Conservation (phyloP, 768 basidiomycete genomes). For the Gloeopeniophorella convolvens region DNA sequence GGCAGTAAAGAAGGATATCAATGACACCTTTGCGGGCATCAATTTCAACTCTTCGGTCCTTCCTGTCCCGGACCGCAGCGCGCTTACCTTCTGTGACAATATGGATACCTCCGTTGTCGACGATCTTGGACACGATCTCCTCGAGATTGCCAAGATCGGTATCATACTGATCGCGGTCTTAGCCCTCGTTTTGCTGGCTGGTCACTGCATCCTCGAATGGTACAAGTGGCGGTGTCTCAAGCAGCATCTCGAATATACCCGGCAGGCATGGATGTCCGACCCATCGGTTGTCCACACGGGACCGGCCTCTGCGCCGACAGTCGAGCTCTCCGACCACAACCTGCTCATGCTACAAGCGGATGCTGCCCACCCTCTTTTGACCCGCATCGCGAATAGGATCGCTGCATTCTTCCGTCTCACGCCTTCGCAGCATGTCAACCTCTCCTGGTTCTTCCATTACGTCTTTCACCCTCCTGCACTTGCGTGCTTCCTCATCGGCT, state of each 20-base stretch:
- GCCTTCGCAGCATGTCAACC: slow-evolving; percentile 55
- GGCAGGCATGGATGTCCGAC: slow-evolving; percentile 72
- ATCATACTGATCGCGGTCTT: slow-evolving; percentile 64
- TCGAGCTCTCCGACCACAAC: slow-evolving; percentile 68
- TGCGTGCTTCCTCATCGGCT: slow-evolving; percentile 87
- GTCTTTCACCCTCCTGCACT: slow-evolving; percentile 88
- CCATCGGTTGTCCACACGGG: slow-evolving; percentile 49
- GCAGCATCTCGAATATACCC: slow-evolving; percentile 57
- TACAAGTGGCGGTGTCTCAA: slow-evolving; percentile 78
- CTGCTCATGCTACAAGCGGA: slow-evolving; percentile 68
- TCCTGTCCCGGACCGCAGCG: slow-evolving; percentile 67
- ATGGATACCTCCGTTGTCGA: slow-evolving; percentile 85
- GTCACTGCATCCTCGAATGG: slow-evolving; percentile 78
- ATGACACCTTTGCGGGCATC: slow-evolving; percentile 72
- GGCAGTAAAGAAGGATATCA: slow-evolving; percentile 80
- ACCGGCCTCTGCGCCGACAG: slow-evolving; percentile 36
- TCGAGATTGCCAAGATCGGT: slow-evolving; percentile 74
- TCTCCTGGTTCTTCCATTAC: slow-evolving; percentile 88
- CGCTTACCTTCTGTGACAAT: slow-evolving; percentile 65
- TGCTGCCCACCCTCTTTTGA: slow-evolving; percentile 66
- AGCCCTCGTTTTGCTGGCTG: slow-evolving; percentile 66
- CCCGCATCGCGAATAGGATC: slow-evolving; percentile 52
- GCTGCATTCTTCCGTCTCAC: slow-evolving; percentile 46
- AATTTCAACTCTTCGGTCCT: slow-evolving; percentile 65
- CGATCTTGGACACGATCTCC: slow-evolving; percentile 72